Base-by-base conservation (phyloP, 257 asterid species). In the Jacaranda copaia region DNA sequence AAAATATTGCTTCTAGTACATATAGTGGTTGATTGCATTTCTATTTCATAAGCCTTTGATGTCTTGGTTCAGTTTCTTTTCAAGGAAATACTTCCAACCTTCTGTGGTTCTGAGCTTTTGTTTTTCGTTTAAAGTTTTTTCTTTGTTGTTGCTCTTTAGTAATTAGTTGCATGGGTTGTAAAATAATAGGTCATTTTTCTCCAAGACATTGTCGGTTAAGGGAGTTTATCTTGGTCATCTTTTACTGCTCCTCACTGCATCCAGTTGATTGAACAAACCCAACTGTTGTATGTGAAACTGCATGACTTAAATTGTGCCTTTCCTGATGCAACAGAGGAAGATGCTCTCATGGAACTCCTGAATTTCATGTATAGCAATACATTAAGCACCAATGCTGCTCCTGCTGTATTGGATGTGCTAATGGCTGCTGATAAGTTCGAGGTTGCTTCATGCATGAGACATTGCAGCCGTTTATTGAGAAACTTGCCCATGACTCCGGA, bases 351-450 rank as follows among this genome's bases (percentile, higher is more conserved):
- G 98, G 99, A 93, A 79, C 99, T 96, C 81, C 87, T 96, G 77
- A 91, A 91, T 87, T 96, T 93, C 72, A 93, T 96, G 96, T 96
- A 96, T 77, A 89, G 97, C 86, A 93, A 85, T 83, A 89, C 91
- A 5, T 83, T 96, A 72, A 82, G 81, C 80, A 86, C 87, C 79
- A 82, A 83, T 38, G 76, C 96, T 10, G 93, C 96, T 76, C 90
- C 97, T 82, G 97, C 89, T 67, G 82, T 96, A 73, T 74, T 96
- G 87, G 97, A 90, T 73, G 88, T 96, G 66, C 92, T 96, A 61
- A 90, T 96, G 98, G 99, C 97, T 75, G 99, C 99, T n/a, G 99
- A 96, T 76, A 96, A 96, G 85, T 96, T 90, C 70, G 97, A 91
- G 81, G 99, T 96, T 43, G 97, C 97, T 68, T 96, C 99, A 65